Conservation (phyloP, 2,329 filamentous ascomycete species). For the Penicillium frequentans region DNA sequence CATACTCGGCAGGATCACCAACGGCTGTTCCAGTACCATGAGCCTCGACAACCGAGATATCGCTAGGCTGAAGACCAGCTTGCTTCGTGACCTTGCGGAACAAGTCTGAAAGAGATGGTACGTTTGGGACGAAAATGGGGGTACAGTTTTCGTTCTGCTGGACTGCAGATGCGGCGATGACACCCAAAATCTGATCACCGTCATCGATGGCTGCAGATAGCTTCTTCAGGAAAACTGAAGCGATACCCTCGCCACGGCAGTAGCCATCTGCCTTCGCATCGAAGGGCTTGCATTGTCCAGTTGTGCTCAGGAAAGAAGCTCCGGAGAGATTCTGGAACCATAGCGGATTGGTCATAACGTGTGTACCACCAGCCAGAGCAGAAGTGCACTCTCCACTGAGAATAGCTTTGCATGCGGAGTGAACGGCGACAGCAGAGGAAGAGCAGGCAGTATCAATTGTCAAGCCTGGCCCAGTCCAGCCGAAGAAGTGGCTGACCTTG, state of each 20-base stretch:
- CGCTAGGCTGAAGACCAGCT: background rate
- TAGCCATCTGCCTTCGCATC: conserved; percentile 49
- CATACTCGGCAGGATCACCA: background rate
- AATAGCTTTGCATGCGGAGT: conserved; percentile 18
- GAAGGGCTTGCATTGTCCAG: conserved; percentile 51
- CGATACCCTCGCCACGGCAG: conserved; percentile 51
- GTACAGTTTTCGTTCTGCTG: background rate
- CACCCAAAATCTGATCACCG: background rate
- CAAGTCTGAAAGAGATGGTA: background rate
- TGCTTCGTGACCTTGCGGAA: background rate
- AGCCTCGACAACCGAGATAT: background rate
- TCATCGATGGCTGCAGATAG: background rate
- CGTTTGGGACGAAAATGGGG: background rate
- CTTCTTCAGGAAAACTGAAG: conserved; percentile 5
- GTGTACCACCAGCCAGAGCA: conserved; percentile 39
- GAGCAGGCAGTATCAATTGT: conserved; percentile 7
- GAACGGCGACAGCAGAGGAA: background rate
- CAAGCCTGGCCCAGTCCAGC: conserved; percentile 43
- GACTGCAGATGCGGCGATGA: background rate
- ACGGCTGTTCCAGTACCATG: background rate
- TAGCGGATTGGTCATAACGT: conserved; percentile 28
- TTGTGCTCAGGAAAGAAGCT: conserved; percentile 45
- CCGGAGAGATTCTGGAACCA: conserved; percentile 30
- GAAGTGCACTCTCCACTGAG: conserved; percentile 22
- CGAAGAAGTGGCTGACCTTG: conserved; percentile 44